Conservation (phyloP, 768 basidiomycete genomes). For the Tephrocybe sp. region DNA sequence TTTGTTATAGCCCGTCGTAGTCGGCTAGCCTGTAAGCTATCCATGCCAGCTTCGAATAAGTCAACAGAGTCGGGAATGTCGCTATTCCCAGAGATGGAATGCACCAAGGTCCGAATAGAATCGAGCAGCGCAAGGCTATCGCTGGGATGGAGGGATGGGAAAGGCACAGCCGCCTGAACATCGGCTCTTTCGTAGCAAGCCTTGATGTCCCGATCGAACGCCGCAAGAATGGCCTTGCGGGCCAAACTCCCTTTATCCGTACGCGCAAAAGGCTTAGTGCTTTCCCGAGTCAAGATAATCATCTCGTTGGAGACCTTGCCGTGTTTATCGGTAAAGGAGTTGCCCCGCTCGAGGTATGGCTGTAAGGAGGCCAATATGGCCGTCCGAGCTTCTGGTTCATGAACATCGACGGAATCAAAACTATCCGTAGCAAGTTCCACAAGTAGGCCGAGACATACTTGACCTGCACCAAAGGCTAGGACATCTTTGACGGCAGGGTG, state of each 20-base stretch:
- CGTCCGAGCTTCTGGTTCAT: conserved; percentile 14
- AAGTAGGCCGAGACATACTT: conserved; percentile 33
- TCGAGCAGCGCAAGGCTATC: conserved; percentile 19
- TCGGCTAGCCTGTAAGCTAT: conserved; percentile 35
- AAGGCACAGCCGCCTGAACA: conserved; percentile 18
- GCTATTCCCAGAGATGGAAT: conserved; percentile 15
- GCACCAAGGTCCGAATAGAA: conserved; percentile 22
- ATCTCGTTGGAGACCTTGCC: conserved; percentile 36
- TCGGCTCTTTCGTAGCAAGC: conserved; percentile 29
- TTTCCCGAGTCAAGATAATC: conserved; percentile 32
- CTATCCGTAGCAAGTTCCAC: conserved; percentile 27
- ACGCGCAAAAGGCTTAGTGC: conserved; percentile 28
- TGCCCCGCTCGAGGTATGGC: conserved; percentile 31
- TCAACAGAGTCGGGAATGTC: conserved; percentile 25
- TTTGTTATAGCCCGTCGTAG: conserved; percentile 29
- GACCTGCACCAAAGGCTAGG: conserved; percentile 36
- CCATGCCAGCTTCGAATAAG: conserved; percentile 41
- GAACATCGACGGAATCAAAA: conserved; percentile 13
- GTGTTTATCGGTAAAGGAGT: conserved; percentile 34
- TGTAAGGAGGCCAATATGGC: conserved; percentile 24
- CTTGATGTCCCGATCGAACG: conserved; percentile 33
- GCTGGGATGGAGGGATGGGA: conserved; percentile 22
- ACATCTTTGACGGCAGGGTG: conserved; percentile 36
- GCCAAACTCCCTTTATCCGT: conserved; percentile 38
- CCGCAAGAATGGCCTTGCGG: conserved; percentile 28